Percentiles rank a stretch among this genome's conserved stretches.
phyloP scores from a whole-genome alignment of 2,329 filamentous ascomycete species.

The Penicillium sp. region DNA sequence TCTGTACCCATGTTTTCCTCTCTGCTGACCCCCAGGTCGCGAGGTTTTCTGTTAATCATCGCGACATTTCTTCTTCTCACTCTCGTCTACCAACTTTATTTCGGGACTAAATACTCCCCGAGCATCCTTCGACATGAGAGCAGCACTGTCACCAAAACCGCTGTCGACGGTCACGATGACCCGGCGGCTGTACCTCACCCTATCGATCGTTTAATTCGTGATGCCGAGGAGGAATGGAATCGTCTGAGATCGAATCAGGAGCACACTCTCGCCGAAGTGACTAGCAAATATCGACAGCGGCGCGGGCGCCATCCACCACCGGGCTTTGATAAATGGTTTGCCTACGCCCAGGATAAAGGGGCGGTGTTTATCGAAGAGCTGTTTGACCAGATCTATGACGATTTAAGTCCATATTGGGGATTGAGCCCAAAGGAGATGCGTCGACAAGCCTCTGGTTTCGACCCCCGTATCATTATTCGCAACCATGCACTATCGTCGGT shows the following conservation, averaged over 20 bases:
- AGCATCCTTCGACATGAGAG: conserved; percentile 9
- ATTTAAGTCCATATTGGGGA: conserved; percentile 48
- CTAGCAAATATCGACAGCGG: conserved; percentile 40
- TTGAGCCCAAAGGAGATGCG: conserved; percentile 40
- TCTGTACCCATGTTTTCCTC: background rate
- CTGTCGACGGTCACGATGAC: background rate
- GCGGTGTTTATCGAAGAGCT: conserved; percentile 47
- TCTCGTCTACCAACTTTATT: conserved; percentile 1
- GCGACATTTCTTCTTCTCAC: background rate
- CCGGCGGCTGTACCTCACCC: conserved; percentile 9
- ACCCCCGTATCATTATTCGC: conserved; percentile 38
- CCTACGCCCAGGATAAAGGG: conserved; percentile 40
- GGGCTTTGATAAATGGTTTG: conserved; percentile 46
- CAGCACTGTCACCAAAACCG: conserved; percentile 11
- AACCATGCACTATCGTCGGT: conserved; percentile 35
- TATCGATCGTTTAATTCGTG: conserved; percentile 16
- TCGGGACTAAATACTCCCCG: background rate
- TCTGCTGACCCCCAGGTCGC: background rate
- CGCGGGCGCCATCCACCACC: conserved; percentile 49
- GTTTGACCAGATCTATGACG: conserved; percentile 49
- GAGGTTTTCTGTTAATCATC: background rate
- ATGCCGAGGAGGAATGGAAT: conserved; percentile 13
- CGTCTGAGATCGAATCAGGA: conserved; percentile 28
- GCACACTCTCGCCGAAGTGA: conserved; percentile 33
- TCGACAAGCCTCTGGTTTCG: conserved; percentile 35